phyloP scores from a whole-genome alignment of 441 rosid genomes.

The Populus trichocarpa region DNA sequence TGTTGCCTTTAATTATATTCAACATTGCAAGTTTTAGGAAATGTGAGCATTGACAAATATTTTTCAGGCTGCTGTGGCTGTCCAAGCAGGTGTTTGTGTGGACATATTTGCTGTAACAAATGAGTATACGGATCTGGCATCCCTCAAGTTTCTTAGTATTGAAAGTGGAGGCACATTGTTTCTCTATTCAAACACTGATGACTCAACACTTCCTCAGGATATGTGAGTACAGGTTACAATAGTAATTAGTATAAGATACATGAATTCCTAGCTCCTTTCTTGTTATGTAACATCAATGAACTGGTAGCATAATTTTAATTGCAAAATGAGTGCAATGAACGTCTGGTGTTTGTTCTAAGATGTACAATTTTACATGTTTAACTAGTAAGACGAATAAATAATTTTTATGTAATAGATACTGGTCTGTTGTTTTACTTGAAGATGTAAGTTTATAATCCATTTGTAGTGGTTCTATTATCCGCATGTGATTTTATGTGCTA shows the following conservation, averaged over 20 bases:
- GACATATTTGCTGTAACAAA: conserved; percentile 94
- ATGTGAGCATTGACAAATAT: conserved; percentile 40
- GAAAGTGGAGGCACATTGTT: conserved; percentile 96
- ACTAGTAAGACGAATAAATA: neutral
- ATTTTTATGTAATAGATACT: neutral
- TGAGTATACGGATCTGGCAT: conserved; percentile 97
- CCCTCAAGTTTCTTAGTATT: conserved; percentile 93
- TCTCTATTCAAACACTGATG: conserved; percentile 86
- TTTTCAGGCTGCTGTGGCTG: conserved; percentile 93
- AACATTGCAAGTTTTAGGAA: conserved; percentile 18
- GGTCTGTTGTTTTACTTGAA: neutral
- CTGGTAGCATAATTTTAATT: neutral
- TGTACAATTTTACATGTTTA: neutral
- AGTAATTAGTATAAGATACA: conserved; percentile 1
- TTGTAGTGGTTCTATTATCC: neutral
- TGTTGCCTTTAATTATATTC: conserved; percentile 17
- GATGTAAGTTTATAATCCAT: neutral
- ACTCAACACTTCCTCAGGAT: conserved; percentile 99
- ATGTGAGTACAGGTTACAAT: conserved; percentile 60
- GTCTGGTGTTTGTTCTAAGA: neutral
- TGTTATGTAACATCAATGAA: conserved; percentile 3
- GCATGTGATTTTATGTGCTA: neutral
- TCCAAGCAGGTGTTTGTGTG: conserved; percentile 96
- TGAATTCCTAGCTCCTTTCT: neutral
- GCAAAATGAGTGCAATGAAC: neutral